A percentile compares a stretch with the other conserved stretches of the same genome.
phyloP scores from a whole-genome alignment of 306 rosid genomes.

The Gillenia trifoliata region DNA sequence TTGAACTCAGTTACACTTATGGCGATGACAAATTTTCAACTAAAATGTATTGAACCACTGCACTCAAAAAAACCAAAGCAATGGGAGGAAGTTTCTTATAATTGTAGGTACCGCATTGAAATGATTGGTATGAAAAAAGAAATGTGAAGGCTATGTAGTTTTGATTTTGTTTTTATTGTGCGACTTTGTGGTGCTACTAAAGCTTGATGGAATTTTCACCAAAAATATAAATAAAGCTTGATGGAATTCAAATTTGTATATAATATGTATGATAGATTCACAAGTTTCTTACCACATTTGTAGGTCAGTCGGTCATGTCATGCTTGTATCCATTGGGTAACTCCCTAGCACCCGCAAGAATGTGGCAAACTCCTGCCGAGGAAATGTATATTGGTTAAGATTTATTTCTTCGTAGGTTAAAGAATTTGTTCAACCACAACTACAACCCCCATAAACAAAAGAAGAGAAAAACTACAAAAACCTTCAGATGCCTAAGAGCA shows the following conservation, averaged over 20 bases:
- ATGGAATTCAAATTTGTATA: neutral
- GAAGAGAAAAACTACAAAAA: constrained; percentile 19
- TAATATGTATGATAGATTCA: neutral
- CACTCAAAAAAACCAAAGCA: neutral
- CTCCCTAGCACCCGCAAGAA: constrained; percentile 96
- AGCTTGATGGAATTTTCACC: neutral
- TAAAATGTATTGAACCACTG: neutral
- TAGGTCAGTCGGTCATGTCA: constrained; percentile 26
- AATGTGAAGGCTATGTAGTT: neutral
- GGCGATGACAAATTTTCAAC: neutral
- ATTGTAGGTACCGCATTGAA: neutral
- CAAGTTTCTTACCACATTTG: constrained; percentile 22
- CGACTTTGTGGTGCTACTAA: neutral
- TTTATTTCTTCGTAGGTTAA: constrained; percentile 16
- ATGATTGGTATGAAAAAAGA: neutral
- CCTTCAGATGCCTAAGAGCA: constrained; percentile 77
- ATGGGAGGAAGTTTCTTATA: neutral
- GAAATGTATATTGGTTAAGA: constrained; percentile 10
- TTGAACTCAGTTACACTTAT: neutral
- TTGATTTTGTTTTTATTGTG: neutral
- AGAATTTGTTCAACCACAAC: neutral
- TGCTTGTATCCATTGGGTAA: constrained; percentile 81
- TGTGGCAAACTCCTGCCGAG: constrained; percentile 80
- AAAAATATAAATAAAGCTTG: too few relatives aligned
- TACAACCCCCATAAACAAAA: neutral